phyloP scores from a whole-genome alignment of 2,329 filamentous ascomycete genomes.

The Clonostachys rhizophaga region DNA sequence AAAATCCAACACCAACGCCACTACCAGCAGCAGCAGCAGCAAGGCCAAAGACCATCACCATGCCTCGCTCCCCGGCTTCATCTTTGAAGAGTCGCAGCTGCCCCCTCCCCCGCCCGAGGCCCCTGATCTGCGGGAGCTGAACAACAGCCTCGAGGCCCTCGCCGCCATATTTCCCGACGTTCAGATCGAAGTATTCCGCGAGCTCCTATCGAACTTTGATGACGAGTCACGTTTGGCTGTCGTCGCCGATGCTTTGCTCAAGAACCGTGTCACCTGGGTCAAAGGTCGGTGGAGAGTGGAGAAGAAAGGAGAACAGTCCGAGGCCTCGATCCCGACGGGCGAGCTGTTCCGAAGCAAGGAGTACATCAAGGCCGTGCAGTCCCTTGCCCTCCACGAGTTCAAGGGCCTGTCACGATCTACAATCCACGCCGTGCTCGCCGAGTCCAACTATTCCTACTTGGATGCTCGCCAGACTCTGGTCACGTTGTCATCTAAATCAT shows the following conservation, averaged over 20 bases:
- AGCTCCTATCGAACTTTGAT: slow-evolving; percentile 72
- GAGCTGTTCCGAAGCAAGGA: slow-evolving; percentile 64
- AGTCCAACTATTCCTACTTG: slow-evolving; percentile 76
- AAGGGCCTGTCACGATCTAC: slow-evolving; percentile 68
- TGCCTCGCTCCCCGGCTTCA: slow-evolving; percentile 35
- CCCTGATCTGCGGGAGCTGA: slow-evolving; percentile 64
- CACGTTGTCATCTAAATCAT: slow-evolving; percentile 66
- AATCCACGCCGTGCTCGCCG: slow-evolving; percentile 74
- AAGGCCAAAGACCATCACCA: slow-evolving; percentile 8
- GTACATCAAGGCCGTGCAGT: slow-evolving; percentile 66
- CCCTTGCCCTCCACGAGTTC: slow-evolving; percentile 71
- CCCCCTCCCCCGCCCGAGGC: slow-evolving; percentile 41
- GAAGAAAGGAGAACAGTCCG: slow-evolving; percentile 14
- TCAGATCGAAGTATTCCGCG: slow-evolving; percentile 77
- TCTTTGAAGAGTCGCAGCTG: slow-evolving; percentile 52
- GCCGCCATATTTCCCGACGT: slow-evolving; percentile 73
- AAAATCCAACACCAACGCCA: slow-evolving; percentile 16
- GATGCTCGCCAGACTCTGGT: slow-evolving; percentile 66
- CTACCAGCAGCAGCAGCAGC: not conserved
- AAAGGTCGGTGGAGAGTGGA: slow-evolving; percentile 59
- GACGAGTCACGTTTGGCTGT: slow-evolving; percentile 73
- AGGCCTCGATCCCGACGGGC: slow-evolving; percentile 37
- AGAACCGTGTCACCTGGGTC: slow-evolving; percentile 65
- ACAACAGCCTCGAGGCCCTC: slow-evolving; percentile 63
- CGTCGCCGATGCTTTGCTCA: slow-evolving; percentile 72